phyloP scores from a whole-genome alignment of 495 filamentous ascomycete species.

The Neurospora sp. region DNA sequence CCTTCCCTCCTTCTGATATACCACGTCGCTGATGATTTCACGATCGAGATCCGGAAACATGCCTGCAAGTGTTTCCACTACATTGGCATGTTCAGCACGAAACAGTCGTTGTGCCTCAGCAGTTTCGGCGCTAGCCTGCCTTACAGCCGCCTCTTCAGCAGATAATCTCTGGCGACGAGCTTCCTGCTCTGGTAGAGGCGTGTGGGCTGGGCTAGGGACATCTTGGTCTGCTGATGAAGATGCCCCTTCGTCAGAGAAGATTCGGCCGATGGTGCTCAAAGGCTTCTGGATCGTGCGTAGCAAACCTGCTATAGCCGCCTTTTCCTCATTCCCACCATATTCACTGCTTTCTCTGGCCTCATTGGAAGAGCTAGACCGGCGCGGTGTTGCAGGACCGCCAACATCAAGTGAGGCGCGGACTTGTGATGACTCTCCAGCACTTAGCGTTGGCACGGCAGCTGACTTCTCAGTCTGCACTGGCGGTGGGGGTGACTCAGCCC shows the following conservation, averaged over 20 bases:
- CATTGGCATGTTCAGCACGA: conserved; percentile 72
- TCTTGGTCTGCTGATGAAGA: conserved; percentile 26
- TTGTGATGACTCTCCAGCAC: conserved; percentile 19
- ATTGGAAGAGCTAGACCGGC: conserved; percentile 33
- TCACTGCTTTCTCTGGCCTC: conserved; percentile 24
- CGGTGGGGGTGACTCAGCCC: conserved; percentile 37
- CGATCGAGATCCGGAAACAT: conserved; percentile 91
- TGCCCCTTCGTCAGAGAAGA: conserved; percentile 75
- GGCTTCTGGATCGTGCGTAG: conserved; percentile 87
- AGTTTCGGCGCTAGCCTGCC: conserved; percentile 85
- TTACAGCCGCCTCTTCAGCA: conserved; percentile 85
- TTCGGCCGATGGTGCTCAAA: conserved; percentile 88
- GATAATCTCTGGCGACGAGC: conserved; percentile 36
- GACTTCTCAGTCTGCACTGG: conserved; percentile 53
- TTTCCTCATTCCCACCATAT: conserved; percentile 49
- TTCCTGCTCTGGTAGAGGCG: conserved; percentile 46
- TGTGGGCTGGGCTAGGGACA: conserved; percentile 39
- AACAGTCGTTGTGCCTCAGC: conserved; percentile 83
- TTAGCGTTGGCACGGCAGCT: conserved; percentile 33
- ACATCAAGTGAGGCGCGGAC: conserved; percentile 35
- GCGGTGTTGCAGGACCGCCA: conserved; percentile 29
- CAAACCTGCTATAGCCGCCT: conserved; percentile 72
- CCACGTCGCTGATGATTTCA: conserved; percentile 90
- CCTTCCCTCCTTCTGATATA: conserved; percentile 85
- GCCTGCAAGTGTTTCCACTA: conserved; percentile 82